Evolutionary conservation across 2,329 filamentous ascomycete genomes (phyloP).

Genomic region (Metarhizium rileyi): DNA sequence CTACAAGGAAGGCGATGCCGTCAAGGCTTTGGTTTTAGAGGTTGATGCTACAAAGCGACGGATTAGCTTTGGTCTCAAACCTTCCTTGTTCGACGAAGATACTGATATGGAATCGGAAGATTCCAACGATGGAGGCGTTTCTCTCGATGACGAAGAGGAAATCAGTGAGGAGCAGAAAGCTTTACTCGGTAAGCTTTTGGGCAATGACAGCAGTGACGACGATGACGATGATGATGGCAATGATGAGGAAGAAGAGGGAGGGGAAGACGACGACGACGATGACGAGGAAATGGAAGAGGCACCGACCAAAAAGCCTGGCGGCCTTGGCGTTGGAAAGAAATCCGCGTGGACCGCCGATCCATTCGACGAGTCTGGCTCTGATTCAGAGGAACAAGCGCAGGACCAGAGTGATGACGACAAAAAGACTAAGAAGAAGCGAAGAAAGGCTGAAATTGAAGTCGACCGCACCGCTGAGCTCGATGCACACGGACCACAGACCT

Average conservation of each 20-base stretch:
- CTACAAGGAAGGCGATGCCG: constrained; percentile 82
- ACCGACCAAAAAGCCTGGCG: constrained; percentile 20
- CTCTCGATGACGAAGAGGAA: constrained; percentile 37
- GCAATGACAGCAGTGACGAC: constrained; percentile 38
- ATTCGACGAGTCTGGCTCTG: constrained; percentile 49
- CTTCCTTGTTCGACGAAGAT: constrained; percentile 70
- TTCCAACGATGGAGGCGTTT: constrained; percentile 35
- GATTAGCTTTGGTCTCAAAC: constrained; percentile 86
- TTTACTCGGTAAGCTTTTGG: constrained; percentile 31
- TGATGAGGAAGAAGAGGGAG: constrained; percentile 23
- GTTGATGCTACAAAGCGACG: constrained; percentile 66
- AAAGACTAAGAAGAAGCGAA: constrained; percentile 56
- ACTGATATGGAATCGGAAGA: constrained; percentile 39
- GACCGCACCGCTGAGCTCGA: constrained; percentile 92
- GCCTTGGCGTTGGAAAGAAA: constrained; percentile 51
- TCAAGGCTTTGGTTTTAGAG: constrained; percentile 82
- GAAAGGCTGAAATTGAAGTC: constrained; percentile 67
- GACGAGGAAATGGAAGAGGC: constrained; percentile 32
- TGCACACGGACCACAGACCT: constrained; percentile 75
- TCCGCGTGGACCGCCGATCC: constrained; percentile 81
- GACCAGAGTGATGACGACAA: constrained; percentile 15
- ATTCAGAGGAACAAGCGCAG: constrained; percentile 30
- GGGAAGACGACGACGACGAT: constrained; percentile 32
- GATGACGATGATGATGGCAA: constrained; percentile 28
- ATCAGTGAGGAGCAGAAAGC: constrained; percentile 26